Conservation (phyloP, 805 yeast species). For the Yarrowia phangngaensis region DNA sequence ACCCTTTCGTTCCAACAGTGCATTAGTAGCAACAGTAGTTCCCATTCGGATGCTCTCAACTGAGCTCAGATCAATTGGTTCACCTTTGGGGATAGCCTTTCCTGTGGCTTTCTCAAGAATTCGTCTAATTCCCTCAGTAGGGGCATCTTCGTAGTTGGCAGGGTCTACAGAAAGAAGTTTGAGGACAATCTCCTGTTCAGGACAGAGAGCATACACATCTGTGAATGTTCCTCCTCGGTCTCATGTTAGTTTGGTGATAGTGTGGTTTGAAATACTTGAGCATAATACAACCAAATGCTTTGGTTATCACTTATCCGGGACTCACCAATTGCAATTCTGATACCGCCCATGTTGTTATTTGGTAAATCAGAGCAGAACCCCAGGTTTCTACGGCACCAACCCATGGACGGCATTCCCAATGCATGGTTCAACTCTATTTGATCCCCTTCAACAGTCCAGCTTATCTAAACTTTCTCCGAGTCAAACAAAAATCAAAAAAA, state of each 20-base stretch:
- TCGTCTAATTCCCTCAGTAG: slow-evolving; percentile 84
- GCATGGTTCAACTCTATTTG: no score
- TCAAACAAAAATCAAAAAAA: no score
- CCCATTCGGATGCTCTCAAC: slow-evolving; percentile 81
- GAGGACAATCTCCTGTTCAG: slow-evolving; percentile 53
- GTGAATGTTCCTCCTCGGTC: slow-evolving; percentile 89
- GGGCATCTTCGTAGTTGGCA: slow-evolving; percentile 81
- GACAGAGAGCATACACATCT: slow-evolving; percentile 59
- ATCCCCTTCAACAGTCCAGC: no score
- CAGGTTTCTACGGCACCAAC: no score
- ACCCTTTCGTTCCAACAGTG: slow-evolving; percentile 88
- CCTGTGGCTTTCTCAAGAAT: slow-evolving; percentile 60
- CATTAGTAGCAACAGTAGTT: slow-evolving; percentile 94
- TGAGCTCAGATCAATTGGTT: slow-evolving; percentile 49
- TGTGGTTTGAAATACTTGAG: no score
- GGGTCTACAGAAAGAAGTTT: slow-evolving; percentile 88
- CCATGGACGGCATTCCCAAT: no score
- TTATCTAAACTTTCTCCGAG: no score
- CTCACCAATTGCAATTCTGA: slow-evolving; percentile 26
- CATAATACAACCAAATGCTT: background rate
- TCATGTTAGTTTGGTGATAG: slow-evolving; percentile 17
- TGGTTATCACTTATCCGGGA: no score
- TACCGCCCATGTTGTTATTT: slow-evolving; percentile 11
- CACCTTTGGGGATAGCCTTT: slow-evolving; percentile 53
- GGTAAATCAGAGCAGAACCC: no score